Evolutionary conservation across 2,329 filamentous ascomycete genomes (phyloP), one percentile per base, ranked within the genome.

Genomic region (Arthrobotrys conoides): DNA sequence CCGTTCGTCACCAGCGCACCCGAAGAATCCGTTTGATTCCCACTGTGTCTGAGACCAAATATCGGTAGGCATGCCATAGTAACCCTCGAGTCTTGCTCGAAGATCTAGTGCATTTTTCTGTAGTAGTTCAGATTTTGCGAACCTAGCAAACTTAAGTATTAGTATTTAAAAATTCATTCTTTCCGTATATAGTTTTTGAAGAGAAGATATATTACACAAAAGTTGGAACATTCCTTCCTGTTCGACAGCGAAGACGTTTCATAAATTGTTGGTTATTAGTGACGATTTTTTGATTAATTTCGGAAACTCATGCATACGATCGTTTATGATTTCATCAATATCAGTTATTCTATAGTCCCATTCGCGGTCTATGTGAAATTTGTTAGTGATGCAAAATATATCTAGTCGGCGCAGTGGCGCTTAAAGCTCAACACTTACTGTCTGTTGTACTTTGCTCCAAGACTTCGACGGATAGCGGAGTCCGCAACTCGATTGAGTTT

Each of bases 11-110:
- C 49, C 48, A 16, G 48, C 10, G 12, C 57, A 72, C 9, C 69
- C 69, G 22, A 71, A 72, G 36, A 44, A 65, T 3, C 69, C 59
- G 38, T 72, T 72, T 5, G 69, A 65, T 24, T 65, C 36, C 69
- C 48, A 57, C 10, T 65, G 33, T 8, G 16, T 48, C 1, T 16
- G 16, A 14, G 69, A 65, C 69, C 57, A 72, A 33, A 65, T 55
- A 22, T 65, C 20, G 0, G n/a, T 33, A 3, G 69, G 69, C 57
- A 72, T 65, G 8, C 69, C 69, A 27, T 72, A 72, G 36, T 48
- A 49, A 48, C 20, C 30, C 27, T 72, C 46, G 8, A 65, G 46
- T 24, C 44, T 33, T 36, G 16, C 3, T 2, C 24, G 57, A 33
- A 72, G 68, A 20, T 57, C 38, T 1, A 18, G 12, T 18, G 36